phyloP scores from a whole-genome alignment of 192 early-diverging fungal species.

The Bifiguratus adelaidae region DNA sequence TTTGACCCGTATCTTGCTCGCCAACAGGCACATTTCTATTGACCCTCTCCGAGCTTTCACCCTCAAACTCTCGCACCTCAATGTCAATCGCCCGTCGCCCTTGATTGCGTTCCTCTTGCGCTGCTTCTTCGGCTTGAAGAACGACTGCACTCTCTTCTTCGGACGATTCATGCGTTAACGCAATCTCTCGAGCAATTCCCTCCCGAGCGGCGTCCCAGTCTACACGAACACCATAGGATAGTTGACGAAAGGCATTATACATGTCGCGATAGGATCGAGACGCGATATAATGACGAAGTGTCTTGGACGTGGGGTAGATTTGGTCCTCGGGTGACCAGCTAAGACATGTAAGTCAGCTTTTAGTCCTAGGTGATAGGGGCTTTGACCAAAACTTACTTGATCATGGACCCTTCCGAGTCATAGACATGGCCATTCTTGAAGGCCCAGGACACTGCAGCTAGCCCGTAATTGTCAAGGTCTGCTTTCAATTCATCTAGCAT shows the following conservation, averaged over 20 bases:
- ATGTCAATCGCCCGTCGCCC: too few relatives aligned
- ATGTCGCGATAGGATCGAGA: not conserved
- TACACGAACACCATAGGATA: not conserved
- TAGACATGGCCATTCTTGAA: slow-evolving; percentile 4
- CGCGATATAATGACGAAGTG: not conserved
- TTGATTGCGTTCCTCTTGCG: too few relatives aligned
- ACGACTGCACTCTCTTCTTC: too few relatives aligned
- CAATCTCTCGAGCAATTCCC: too few relatives aligned
- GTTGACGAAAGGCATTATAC: not conserved
- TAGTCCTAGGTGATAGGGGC: not conserved
- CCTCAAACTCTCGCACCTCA: too few relatives aligned
- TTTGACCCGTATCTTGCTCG: too few relatives aligned
- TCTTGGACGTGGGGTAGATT: not conserved
- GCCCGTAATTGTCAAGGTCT: slow-evolving; percentile 1
- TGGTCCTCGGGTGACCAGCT: slow-evolving; percentile 8
- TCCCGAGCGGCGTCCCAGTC: not conserved
- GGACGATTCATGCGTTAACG: too few relatives aligned
- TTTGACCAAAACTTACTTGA: slow-evolving; percentile 1
- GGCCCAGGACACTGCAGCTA: slow-evolving; percentile 3
- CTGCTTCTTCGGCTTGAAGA: too few relatives aligned
- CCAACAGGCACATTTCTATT: too few relatives aligned
- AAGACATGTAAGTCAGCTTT: not conserved
- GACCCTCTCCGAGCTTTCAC: too few relatives aligned
- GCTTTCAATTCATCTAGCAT: not conserved
- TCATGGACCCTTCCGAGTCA: not conserved